Evolutionary conservation across 768 basidiomycete genomes (phyloP), one percentile per base, ranked within the genome.

Genomic region (Lentinula lateritia): DNA sequence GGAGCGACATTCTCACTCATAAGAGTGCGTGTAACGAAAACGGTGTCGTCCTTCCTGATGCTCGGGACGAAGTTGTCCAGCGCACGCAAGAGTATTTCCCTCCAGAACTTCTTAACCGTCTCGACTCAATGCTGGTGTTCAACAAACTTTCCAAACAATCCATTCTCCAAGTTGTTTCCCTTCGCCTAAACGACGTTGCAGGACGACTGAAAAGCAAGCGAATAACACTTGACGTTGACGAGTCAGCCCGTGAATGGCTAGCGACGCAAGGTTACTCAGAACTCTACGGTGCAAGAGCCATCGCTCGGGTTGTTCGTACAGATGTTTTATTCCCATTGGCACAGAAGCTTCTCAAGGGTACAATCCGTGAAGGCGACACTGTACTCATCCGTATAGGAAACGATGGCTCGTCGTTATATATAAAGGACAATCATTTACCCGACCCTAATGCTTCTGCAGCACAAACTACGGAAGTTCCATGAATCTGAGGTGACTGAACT

Each of bases 71-170:
- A 68, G 92, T 97, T 43, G 75, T 95, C 34, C 82, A 86, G 61
- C 82, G 88, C 18, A 91, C 91, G 0, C 78, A 85, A 0, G 86
- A 87, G 64, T 87, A 88, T 74, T 95, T 95, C 81, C 88, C 93
- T 9, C 94, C 94, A 0, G 94, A 97, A 72, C 80, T 96, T 2
- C 81, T 95, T 59, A 95, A 95, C 70, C 87, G 94, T 7, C 82
- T 96, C 39, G 93, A 96, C 68, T 85, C 90, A 1, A 90, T 91
- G 74, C 77, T 90, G 15, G 88, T 96, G 8, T 96, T 97, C 79
- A 95, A 95, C 79, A 95, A 93, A 69, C 85, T 97, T 16, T 87
- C 90, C 2, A 81, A 79, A 28, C 70, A 75, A 23, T 87, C 89
- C 3, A 90, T 95, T 58, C 74, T 91, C n/a, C 76, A 88, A 52